Conservation (phyloP, 768 basidiomycete genomes). For the Russula abietina region DNA sequence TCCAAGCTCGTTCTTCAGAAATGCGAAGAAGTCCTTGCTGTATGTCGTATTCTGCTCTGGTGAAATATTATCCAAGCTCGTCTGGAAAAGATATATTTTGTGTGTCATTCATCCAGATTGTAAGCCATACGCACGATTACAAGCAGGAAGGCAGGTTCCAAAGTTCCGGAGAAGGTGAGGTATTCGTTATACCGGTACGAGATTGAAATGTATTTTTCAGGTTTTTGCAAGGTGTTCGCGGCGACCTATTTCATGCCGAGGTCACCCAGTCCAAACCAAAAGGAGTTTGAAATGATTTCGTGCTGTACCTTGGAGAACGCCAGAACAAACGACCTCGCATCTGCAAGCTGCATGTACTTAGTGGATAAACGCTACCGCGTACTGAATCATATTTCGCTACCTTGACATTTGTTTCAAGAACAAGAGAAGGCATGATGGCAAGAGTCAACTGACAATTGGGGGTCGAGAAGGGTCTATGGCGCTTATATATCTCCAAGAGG, state of each 20-base stretch:
- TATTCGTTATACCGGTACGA: slow-evolving; percentile 52
- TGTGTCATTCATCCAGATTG: neutral
- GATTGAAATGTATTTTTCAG: slow-evolving; percentile 48
- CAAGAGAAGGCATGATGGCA: slow-evolving; percentile 17
- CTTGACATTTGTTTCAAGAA: slow-evolving; percentile 23
- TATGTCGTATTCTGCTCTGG: slow-evolving; percentile 45
- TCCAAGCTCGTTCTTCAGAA: slow-evolving; percentile 49
- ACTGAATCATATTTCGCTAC: neutral
- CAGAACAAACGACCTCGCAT: slow-evolving; percentile 11
- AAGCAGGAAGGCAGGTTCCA: slow-evolving; percentile 61
- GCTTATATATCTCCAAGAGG: neutral
- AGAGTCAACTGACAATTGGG: neutral
- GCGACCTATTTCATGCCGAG: slow-evolving; percentile 43
- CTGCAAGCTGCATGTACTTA: neutral
- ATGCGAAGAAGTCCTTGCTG: slow-evolving; percentile 49
- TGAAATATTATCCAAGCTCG: slow-evolving; percentile 51
- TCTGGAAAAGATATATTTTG: slow-evolving; percentile 33
- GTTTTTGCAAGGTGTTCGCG: slow-evolving; percentile 49
- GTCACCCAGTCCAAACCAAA: neutral
- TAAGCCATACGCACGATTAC: slow-evolving; percentile 42
- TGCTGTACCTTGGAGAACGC: slow-evolving; percentile 20
- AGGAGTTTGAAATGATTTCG: neutral
- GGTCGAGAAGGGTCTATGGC: neutral
- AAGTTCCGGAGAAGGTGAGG: slow-evolving; percentile 54
- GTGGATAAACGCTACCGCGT: neutral